A percentile compares a stretch with the other conserved stretches of the same genome.
These are phyloP conservation scores for Trebouxia sp. DNA, from an alignment of 139 green algal genomes.

Conservation along the genomic window DNA sequence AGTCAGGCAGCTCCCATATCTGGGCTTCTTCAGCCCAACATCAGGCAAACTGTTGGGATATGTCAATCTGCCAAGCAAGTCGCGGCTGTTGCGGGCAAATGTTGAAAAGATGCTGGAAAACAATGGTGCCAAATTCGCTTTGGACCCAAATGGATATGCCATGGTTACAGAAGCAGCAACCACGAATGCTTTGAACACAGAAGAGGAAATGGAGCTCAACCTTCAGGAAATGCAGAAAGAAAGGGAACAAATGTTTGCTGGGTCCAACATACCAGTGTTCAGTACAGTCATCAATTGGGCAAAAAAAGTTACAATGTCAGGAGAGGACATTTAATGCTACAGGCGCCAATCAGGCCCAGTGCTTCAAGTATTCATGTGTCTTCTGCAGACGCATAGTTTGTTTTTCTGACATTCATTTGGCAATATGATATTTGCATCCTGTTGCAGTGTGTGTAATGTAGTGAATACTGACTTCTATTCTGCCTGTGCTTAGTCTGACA, in stretches of 20 bases:
- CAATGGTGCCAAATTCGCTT: slow-evolving; percentile 15
- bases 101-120: slow-evolving; percentile 16
- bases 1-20: neutral
- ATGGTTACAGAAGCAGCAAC: neutral
- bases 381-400: too few relatives aligned
- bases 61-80: neutral
- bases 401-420: too few relatives aligned
- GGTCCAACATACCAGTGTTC: neutral
- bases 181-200: neutral
- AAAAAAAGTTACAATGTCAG: slow-evolving; percentile 6
- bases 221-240: slow-evolving; percentile 5
- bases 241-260: neutral
- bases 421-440: too few relatives aligned
- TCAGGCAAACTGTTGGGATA: neutral
- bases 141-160: slow-evolving; percentile 17
- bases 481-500: too few relatives aligned
- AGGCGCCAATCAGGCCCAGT: too few relatives aligned
- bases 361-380: neutral
- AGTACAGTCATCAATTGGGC: neutral
- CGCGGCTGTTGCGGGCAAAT: neutral
- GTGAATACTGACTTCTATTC: too few relatives aligned
- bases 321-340: neutral
- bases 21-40: neutral
- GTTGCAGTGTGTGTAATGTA: too few relatives aligned
- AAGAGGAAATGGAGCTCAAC: slow-evolving; percentile 12